Base-by-base conservation (phyloP, 2,329 filamentous ascomycete genomes). In the Epichloe gansuensis region DNA sequence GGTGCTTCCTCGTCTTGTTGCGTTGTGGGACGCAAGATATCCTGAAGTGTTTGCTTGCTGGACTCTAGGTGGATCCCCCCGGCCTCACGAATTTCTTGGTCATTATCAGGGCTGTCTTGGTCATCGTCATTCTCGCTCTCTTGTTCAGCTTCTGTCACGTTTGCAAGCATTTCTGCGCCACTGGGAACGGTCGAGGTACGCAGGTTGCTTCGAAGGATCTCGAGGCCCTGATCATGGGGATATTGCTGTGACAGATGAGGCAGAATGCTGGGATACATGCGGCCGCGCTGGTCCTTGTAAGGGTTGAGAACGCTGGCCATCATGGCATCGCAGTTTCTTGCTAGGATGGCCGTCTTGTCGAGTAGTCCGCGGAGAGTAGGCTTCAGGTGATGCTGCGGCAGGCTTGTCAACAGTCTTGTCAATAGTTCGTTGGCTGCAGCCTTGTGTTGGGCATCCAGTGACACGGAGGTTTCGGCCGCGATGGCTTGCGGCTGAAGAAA, bases 231-330 rank as follows among this genome's bases (percentile, higher is more conserved):
- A 48, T 84, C 78, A 11, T 75, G 65, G 0, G 81, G 74, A 60
- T 82, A 87, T 49, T 79, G 76, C 51, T 82, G 77, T 7, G 81
- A 78, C 27, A 96, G 71, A 60, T 95, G 86, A 0, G 91, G 90
- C 47, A 95, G 68, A 47, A 95, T 84, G 64, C 84, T 93, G 31
- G 85, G 75, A 54, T 82, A 79, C 49, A 80, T 77, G 56, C 80
- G 73, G 42, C 83, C 78, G 63, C 82, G 75, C 61, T 78, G 72
- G 61, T 82, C 73, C 56, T 81, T 70, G 66, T 82, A 80, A 0
- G 89, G 87, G 65, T 93, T 89, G 54, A 96, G 71, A 12, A 94
- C 82, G 64, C 88, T 91, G 5, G 89, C 81, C 11, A 93, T 63
- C 77, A 96, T 87, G 42, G 86, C 84, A 35, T 82, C 74, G 62